Base-by-base conservation (phyloP, 495 filamentous ascomycete species). In the Tirmania nivea region DNA sequence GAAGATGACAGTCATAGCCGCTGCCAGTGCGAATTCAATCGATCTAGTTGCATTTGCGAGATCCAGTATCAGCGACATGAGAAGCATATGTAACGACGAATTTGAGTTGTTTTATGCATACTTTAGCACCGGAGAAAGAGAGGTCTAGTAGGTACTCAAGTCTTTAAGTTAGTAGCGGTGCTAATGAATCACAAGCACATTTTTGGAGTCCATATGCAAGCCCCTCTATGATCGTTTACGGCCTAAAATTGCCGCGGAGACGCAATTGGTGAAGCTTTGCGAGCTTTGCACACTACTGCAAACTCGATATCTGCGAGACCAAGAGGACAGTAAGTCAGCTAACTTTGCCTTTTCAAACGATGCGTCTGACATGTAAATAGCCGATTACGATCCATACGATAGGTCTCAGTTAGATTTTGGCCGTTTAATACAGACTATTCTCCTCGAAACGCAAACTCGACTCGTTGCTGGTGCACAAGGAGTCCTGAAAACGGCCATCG, bases 71-170 rank as follows among this genome's bases (percentile, higher is more conserved):
- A 75, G 78, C 61, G 83, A 82, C 56, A 73, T 81, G 50, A 77
- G 79, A 21, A 78, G 78, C 3, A 70, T 84, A 5, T 85, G 81
- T 55, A 66, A 81, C 51, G 81, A 85, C 58, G 81, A 86, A 62
- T 80, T 78, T 60, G 80, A 83, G 49, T 68, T 86, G 7, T 86
- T 81, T 77, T 69, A 70, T 12, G 81, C 84, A 61, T 86, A 79
- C 77, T 84, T 86, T 58, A 76, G 80, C 53, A 77, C 77, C 4
- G 80, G 78, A 3, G 60, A 85, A 5, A 80, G 80, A 53, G 79
- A 84, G 47, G 58, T 58, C 21, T 64, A 64, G 62, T 64, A 35
- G 50, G 62, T 51, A 14, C 35, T 16, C 49, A 11, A 10, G 8
- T 45, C 20, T 16, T 55, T 34, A 45, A 12, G 14, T 1, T 8